A percentile compares a stretch with the other conserved stretches of the same genome.
Evolutionary conservation across 352 stramenopile species (phyloP).

Genomic region (Blastocystis hominis): DNA sequence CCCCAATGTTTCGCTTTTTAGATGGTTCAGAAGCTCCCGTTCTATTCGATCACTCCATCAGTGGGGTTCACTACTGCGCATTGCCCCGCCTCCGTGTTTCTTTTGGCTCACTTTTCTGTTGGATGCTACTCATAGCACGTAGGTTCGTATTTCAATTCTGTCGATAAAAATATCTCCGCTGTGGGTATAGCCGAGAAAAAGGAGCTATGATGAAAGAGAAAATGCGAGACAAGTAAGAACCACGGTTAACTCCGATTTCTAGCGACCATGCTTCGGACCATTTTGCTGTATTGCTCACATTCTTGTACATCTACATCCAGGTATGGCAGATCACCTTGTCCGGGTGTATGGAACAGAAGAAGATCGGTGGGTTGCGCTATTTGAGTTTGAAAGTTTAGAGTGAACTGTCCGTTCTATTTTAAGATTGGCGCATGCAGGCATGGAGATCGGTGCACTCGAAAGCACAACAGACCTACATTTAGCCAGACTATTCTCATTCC

Average conservation of each 20-base stretch:
- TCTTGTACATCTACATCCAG: background rate
- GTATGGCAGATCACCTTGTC: constrained; percentile 56
- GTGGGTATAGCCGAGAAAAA: background rate
- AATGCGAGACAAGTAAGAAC: background rate
- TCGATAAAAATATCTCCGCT: background rate
- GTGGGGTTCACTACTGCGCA: background rate
- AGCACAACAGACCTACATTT: constrained; percentile 96
- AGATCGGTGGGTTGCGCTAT: background rate
- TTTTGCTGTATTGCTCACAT: background rate
- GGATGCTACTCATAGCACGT: background rate
- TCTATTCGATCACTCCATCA: background rate
- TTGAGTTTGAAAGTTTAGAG: constrained; percentile 59
- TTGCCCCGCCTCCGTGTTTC: background rate
- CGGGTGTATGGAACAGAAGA: constrained; percentile 57
- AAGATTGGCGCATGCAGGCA: constrained; percentile 99
- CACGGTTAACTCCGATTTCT: background rate
- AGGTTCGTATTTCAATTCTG: background rate
- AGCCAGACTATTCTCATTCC: constrained; percentile 93
- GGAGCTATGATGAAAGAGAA: background rate
- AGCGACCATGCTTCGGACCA: background rate
- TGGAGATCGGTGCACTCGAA: constrained; percentile 88
- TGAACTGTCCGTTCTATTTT: constrained; percentile 99
- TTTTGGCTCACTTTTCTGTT: background rate
- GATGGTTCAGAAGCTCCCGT: background rate
- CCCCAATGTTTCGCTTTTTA: background rate